Base-by-base conservation (phyloP, 176 grass and related monocot genomes). In the Musa schizocarpa region DNA sequence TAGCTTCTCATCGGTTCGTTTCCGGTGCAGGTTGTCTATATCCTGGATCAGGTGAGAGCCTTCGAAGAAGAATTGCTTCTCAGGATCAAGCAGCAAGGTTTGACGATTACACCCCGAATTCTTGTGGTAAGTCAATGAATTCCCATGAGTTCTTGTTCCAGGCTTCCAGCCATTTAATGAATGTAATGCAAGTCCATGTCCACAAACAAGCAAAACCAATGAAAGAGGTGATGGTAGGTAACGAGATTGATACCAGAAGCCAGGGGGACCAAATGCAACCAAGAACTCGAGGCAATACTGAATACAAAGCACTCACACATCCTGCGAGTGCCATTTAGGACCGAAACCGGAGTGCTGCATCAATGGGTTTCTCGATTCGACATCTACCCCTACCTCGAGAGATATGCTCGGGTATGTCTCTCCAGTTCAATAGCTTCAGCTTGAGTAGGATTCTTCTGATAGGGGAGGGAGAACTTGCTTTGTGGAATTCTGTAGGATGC, bases 291-390 rank as follows among this genome's bases (percentile, higher is more conserved):
- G 65, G 84, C 90, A 73, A 78, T 99, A 66, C 63, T 84, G 58
- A 78, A 84, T 66, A 99, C 95, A 23, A 89, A 78, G 77, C 73
- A 99, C 72, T 99, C 84, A 2, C 67, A 81, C 81, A 94, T 99
- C 82, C 88, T 99, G 23, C 88, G 95, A 0, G 84, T 99, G 77
- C 95, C 95, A 67, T 99, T 99, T 51, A 82, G 78, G 84, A 94
- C 82, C 9, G 86, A 91, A 64, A 82, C 80, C 8, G 82, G 82
- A 11, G 84, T 82, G 74, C 69, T 99, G 71, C 83, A 48, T n/a
- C 90, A 91, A 74, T 99, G 92, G 92, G 88, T 98, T 9, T 99
- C 95, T 49, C 90, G 95, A 53, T 99, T 99, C 12, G 90, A 99
- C 66, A 87, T 94, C 75, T 98, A 98, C 51, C 94, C 94, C 53